phyloP scores from a whole-genome alignment of 257 asterid genomes.

The Penstemon davidsonii region DNA sequence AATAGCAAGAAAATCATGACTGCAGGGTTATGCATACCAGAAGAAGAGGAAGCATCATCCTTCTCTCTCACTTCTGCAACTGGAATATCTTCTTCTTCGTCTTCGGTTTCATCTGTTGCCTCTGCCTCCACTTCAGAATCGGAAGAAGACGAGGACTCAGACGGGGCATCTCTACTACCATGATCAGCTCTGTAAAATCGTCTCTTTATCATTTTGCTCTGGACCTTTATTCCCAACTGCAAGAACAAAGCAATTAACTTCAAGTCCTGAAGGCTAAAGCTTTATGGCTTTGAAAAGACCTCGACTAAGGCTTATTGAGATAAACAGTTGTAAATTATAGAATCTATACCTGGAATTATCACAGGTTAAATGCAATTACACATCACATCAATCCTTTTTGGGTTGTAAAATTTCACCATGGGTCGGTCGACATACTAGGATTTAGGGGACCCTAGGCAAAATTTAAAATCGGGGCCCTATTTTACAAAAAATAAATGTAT shows the following conservation, averaged over 20 bases:
- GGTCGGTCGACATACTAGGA: no score
- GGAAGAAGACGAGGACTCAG: conserved; percentile 72
- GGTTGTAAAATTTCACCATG: no score
- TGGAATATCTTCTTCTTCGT: conserved; percentile 40
- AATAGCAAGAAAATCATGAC: conserved; percentile 1
- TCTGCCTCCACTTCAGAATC: conserved; percentile 67
- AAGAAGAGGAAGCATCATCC: conserved; percentile 44
- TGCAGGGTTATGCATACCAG: conserved; percentile 38
- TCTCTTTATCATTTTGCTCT: conserved; percentile 68
- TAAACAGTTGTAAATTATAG: no score
- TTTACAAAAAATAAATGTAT: no score
- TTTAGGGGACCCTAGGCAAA: no score
- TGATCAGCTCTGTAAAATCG: conserved; percentile 78
- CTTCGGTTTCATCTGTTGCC: conserved; percentile 50
- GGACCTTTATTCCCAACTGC: conserved; percentile 42
- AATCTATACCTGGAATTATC: background rate
- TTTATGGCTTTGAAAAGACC: background rate
- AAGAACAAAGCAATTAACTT: conserved; percentile 22
- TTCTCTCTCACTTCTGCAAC: conserved; percentile 39
- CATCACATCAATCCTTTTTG: background rate
- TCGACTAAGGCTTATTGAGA: no score
- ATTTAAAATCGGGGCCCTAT: no score
- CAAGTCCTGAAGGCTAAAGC: conserved; percentile 3
- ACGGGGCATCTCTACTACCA: conserved; percentile 68
- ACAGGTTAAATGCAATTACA: background rate